Evolutionary conservation across 352 stramenopile species (phyloP), one percentile per base, ranked within the genome.

Genomic region (Globisporangium solare): DNA sequence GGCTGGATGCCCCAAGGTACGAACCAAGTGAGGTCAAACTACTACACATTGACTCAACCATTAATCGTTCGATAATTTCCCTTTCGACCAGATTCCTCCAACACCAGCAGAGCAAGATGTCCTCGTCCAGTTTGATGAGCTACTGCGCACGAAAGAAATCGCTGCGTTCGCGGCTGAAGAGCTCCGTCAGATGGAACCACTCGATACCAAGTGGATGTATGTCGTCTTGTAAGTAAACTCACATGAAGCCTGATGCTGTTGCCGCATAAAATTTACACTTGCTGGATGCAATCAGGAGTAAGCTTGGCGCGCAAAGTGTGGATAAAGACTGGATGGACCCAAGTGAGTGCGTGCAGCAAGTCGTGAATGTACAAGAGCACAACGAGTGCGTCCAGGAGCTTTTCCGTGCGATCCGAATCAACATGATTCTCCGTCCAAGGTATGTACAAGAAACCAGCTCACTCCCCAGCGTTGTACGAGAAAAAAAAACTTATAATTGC

Each of bases 171-270:
- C 84, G 17, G 46, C 64, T 0, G 67, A 78, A 2, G 76, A 91
- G 35, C 45, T 91, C 4, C 69, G 61, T 32, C 18, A 54, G 2
- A 54, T 78, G 12, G 79, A 89, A 51, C 68, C 73, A 0, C 63
- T 71, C 20, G 67, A 78, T 45, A 78, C 71, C 22, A 89, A 91
- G 71, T 91, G 81, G 81, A 72, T 79, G 50, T 87, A 87, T 60
- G 52, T 73, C n/a, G 85, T 78, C 58, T 51, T 91, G 70, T 86
- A 69, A 70, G 76, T 76, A 47, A 18, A 27, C 17, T 12, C 20
- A n/a, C 31, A 27, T 5, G 24, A 27, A 27, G 24, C 24, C 24
- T 27, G 24, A 27, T 5, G 24, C 24, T 27, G 5, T 27, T 27
- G 24, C 24, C 24, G 5, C 24, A 27, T 5, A 27, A 27, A 27